A percentile compares a stretch with the other conserved stretches of the same genome.
Conservation (phyloP, 208 protist species). For the Dictyostelium gargantuum region DNA sequence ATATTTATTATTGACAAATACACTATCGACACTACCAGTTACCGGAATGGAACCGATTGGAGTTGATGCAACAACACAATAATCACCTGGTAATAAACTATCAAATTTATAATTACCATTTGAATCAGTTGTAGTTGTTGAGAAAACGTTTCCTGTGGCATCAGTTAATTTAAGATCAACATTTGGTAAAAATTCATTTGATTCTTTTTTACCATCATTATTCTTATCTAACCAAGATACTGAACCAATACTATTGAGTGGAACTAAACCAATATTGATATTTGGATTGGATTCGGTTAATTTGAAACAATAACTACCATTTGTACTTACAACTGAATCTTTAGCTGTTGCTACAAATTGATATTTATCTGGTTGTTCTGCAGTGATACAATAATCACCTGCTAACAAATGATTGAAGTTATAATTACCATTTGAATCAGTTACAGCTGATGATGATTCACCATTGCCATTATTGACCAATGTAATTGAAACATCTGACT, state of each 20-base stretch:
- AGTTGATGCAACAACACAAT: neutral
- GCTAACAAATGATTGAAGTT: neutral
- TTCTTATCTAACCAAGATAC: neutral
- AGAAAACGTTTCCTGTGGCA: neutral
- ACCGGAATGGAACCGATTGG: neutral
- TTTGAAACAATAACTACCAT: neutral
- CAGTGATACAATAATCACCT: neutral
- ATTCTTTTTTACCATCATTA: neutral
- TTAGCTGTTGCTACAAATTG: neutral
- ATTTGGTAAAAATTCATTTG: neutral
- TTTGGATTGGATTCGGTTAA: neutral
- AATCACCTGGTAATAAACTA: constrained; percentile 10
- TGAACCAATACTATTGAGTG: neutral
- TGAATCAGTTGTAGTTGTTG: neutral
- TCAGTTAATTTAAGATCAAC: neutral
- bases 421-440: neutral
- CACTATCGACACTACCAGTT: neutral
- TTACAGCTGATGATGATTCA: neutral
- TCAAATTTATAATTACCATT: neutral
- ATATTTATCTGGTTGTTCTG: neutral
- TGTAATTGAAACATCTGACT: neutral
- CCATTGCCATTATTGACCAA: neutral
- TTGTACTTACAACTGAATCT: neutral
- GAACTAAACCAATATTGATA: neutral
- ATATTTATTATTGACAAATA: neutral